A percentile compares a stretch with the other conserved stretches of the same genome.
These are phyloP conservation scores for Ophiosphaerella korrae DNA, from an alignment of 2,329 filamentous ascomycete species.

Conservation along the genomic window DNA sequence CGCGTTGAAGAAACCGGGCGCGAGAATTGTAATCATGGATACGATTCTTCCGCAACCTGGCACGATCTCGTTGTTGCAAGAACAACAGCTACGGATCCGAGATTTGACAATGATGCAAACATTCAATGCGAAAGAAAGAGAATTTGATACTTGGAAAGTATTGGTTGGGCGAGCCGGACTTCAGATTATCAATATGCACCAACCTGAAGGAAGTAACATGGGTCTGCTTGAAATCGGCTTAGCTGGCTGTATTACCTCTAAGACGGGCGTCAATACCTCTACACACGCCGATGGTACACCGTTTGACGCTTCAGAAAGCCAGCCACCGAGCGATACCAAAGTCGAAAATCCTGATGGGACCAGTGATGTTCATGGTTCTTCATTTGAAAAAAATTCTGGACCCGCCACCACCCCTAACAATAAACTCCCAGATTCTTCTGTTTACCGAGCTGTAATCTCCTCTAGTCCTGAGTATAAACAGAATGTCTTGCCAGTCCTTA, in stretches of 20 bases:
- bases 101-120: conserved; percentile 5
- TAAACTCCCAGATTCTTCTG: not conserved
- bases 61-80: not conserved
- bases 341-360: too few relatives aligned
- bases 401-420: not conserved
- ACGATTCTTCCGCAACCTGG: conserved; percentile 1
- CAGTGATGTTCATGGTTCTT: too few relatives aligned
- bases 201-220: conserved; percentile 2
- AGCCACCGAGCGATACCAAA: too few relatives aligned
- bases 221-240: not conserved
- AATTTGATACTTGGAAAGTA: conserved; percentile 1
- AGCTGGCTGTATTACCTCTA: not conserved
- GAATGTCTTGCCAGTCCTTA: conserved; percentile 6
- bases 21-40: conserved; percentile 2
- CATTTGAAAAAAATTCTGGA: too few relatives aligned
- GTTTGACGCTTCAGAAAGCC: not conserved
- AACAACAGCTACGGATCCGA: not conserved
- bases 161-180: not conserved
- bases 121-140: conserved; percentile 2
- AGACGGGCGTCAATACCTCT: not conserved
- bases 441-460: not conserved
- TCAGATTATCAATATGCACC: not conserved
- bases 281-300: not conserved
- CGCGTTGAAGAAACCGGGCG: conserved; percentile 1
- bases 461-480: not conserved